phyloP scores from a whole-genome alignment of 23 red algal species.

The Pyropia haitanensis region DNA sequence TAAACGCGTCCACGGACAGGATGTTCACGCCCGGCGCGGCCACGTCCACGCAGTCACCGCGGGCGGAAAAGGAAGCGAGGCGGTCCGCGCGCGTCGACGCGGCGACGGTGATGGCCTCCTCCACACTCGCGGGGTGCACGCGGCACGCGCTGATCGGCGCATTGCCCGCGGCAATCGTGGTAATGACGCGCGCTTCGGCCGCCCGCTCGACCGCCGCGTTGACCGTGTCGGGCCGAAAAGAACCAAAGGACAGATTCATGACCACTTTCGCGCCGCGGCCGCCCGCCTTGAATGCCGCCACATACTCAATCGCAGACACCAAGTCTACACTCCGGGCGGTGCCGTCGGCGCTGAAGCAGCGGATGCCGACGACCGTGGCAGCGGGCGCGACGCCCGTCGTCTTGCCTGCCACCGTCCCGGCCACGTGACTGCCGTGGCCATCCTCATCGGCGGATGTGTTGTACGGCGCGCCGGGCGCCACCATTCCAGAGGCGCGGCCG shows the following conservation, averaged over 20 bases:
- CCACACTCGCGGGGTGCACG: constrained; percentile 1
- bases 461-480: constrained; percentile 30
- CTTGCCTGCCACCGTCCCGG: constrained; percentile 26
- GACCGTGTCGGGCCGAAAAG: too few relatives aligned
- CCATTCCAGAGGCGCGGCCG: constrained; percentile 8
- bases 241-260: too few relatives aligned
- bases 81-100: not conserved
- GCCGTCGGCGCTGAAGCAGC: too few relatives aligned
- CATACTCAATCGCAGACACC: too few relatives aligned
- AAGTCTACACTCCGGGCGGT: too few relatives aligned
- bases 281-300: too few relatives aligned
- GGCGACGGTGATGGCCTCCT: constrained; percentile 20
- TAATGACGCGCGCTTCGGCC: not conserved
- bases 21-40: constrained; percentile 36
- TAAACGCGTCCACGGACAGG: constrained; percentile 1
- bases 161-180: constrained; percentile 29
- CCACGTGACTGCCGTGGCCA: constrained; percentile 47
- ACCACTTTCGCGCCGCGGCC: too few relatives aligned
- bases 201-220: too few relatives aligned
- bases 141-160: constrained; percentile 9
- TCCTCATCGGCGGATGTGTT: constrained; percentile 9
- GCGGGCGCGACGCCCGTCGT: constrained; percentile 30
- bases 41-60: constrained; percentile 10
- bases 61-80: too few relatives aligned
- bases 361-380: constrained; percentile 20